Evolutionary conservation across 2,329 filamentous ascomycete species (phyloP), one percentile per base, ranked within the genome.

Genomic region (Lachnellula cervina): DNA sequence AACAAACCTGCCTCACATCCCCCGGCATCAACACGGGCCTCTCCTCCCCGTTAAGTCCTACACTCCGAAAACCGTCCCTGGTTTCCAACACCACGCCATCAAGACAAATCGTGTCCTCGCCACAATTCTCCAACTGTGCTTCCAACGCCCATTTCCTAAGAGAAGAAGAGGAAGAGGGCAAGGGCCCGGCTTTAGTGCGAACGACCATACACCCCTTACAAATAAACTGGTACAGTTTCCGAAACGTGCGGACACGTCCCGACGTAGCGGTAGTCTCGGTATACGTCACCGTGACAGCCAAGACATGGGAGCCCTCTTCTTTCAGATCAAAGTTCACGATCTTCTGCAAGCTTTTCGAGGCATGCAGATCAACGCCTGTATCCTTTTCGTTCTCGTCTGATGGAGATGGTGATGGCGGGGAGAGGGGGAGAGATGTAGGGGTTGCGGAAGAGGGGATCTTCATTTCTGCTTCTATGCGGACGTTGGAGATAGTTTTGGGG

Each of bases 151-250:
- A 96, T 56, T 58, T 75, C 61, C 56, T 62, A 11, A 32, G 28
- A 9, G 28, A 32, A 32, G 28, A 32, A 32, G 28, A 32, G 1
- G 28, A 32, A 32, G 28, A 8, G 28, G 28, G 28, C 28, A 32
- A 9, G 28, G 28, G 28, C 7, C 52, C 48, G 16, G 37, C 28
- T 14, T 62, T 51, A 35, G 93, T 97, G 60, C 93, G 80, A 57
- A 99, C 93, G 60, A 92, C 90, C 63, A 99, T 77, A 58, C 91
- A 88, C 40, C 90, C 84, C 75, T 96, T 93, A 69, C 92, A 94
- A 54, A 95, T 86, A 69, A 99, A 99, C 71, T 97, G 94, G 72
- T 97, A 99, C 58, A 99, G 76, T 74, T 97, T 97, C 62, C 93
- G 80, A 69, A 97, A 97, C 9, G 90, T 96, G 57, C 94, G 79